Conservation (phyloP, 192 early-diverging fungal species). For the Coemansia sp. region DNA sequence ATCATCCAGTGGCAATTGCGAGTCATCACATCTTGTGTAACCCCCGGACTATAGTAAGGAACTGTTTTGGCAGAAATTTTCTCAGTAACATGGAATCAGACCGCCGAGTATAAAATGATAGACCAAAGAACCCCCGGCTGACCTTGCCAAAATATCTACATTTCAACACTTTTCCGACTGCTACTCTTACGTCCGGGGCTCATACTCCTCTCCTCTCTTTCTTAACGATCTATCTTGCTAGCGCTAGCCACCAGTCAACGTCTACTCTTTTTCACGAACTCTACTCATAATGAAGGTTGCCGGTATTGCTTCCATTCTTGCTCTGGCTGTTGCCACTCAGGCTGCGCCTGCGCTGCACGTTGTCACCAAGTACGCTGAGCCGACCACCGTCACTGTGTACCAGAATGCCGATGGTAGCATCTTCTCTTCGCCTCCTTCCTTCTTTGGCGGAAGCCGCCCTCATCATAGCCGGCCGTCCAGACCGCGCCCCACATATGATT, state of each 20-base stretch:
- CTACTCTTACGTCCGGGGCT: not conserved
- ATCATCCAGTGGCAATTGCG: not conserved
- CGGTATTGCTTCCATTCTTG: conserved; percentile 29
- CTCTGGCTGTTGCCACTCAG: conserved; percentile 32
- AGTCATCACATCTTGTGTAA: not conserved
- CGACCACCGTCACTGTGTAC: conserved; percentile 13
- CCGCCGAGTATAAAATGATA: conserved; percentile 2
- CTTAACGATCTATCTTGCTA: not conserved
- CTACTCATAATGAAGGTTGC: conserved; percentile 37
- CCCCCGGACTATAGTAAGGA: not conserved
- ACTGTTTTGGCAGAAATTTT: not conserved
- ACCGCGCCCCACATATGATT: not conserved
- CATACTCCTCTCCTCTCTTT: not conserved
- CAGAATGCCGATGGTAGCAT: conserved; percentile 2
- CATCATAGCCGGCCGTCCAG: not conserved
- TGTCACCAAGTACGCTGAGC: conserved; percentile 11
- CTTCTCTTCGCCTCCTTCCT: not conserved
- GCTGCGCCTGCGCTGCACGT: conserved; percentile 18
- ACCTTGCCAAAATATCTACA: not conserved
- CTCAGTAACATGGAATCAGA: not conserved
- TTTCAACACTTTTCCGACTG: not conserved
- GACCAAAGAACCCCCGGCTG: not conserved
- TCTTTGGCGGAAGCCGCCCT: not conserved
- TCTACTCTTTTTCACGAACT: not conserved
- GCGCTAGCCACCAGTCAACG: conserved; percentile 10